Base-by-base conservation (phyloP, 2,329 filamentous ascomycete species). In the Orbilia brochopaga region DNA sequence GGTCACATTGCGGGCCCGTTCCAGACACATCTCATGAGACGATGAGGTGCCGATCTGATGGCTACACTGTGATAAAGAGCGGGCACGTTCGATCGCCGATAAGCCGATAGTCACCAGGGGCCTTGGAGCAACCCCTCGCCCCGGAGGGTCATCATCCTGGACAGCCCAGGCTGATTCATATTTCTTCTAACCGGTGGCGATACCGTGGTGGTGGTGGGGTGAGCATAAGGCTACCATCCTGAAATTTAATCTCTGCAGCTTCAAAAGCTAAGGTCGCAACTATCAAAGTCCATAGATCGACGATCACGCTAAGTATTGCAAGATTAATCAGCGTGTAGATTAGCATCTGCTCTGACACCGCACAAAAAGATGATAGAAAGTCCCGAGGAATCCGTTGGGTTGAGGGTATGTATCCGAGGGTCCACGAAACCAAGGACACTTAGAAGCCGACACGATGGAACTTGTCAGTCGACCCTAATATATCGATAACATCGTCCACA, bases 361-460 rank as follows among this genome's bases (percentile, higher is more conserved):
- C 64, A 23, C 64, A 63, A 48, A 59, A 55, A 58, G 52, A 57
- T 37, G n/a, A 37, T 11, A 32, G 1, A 27, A 50, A 24, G 19
- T 6, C 6, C n/a, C 50, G 53, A 40, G 54, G 30, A 19, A 11
- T 56, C 59, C 59, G 51, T 56, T 48, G 46, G 24, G 58, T 54
- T 44, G 19, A 58, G 50, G 54, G 10, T 55, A 40, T 48, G 19
- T 48, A 48, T 52, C 66, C 66, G 66, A 59, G 48, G 8, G 15
- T 63, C 66, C 66, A 57, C 35, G 66, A 63, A 70, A 63, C 27
- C 30, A 59, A 59, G 66, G 66, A 70, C 53, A 23, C 13, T 70
- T 70, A 55, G n/a, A 17, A 40, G 48, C 53, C 55, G 55, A 70
- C 23, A 48, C 11, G 44, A 48, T 48, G 44, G 44, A 48, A n/a